Evolutionary conservation across 2,329 filamentous ascomycete genomes (phyloP), one percentile per base, ranked within the genome.

Genomic region (Alternaria triticimaculans): DNA sequence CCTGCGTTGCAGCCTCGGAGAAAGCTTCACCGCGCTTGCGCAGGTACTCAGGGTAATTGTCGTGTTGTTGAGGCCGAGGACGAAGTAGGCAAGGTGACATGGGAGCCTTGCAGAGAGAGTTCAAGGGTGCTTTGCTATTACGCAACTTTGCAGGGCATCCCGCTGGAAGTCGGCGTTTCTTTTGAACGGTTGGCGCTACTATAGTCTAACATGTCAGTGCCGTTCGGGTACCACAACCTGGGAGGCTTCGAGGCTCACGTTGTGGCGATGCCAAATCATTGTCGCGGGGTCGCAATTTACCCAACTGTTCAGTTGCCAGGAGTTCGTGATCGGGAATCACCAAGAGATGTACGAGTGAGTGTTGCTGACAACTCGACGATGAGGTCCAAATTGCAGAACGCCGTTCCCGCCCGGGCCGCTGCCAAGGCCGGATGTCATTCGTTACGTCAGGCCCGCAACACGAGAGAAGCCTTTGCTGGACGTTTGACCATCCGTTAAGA

Each of bases 321-420:
- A 41, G 21, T 10, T 43, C 30, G 18, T 44, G 46, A 14, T 30
- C 46, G 23, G 14, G 43, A 15, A 41, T 9, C 21, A 10, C 7
- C 14, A 6, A 28, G 28, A 41, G 12, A 43, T 14, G 46, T 21
- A 18, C n/a, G 26, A 18, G n/a, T 21, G 55, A 58, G 46, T 54
- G 50, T 46, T 48, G 43, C 7, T 20, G 25, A 18, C 23, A 15
- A 59, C 21, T 53, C 11, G 60, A 62, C 45, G 48, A 50, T 12
- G 41, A 43, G 30, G 56, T 37, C 51, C 20, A 43, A 55, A 43
- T 37, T 33, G 25, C 37, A 50, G 14, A 49, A 56, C 61, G 61
- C 57, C 61, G 51, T 48, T 63, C 57, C 61, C 57, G 61, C 61
- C 45, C 51, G 61, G 57, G 57, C 61, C 61, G 61, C 46, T 25